These are phyloP conservation scores for Teunomyces stri DNA, from an alignment of 805 yeast species.

Conservation along the genomic window DNA sequence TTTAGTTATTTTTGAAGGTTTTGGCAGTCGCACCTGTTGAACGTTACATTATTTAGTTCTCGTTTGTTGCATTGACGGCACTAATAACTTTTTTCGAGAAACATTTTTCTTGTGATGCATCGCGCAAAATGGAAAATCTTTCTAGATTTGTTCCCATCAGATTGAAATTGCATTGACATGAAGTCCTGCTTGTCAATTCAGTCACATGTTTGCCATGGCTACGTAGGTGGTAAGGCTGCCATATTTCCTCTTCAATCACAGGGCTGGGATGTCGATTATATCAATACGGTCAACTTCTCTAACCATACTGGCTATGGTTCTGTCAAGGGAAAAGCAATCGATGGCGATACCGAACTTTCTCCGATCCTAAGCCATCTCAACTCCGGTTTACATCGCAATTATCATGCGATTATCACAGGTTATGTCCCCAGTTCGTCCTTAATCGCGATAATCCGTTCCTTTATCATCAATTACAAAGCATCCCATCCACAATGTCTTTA, in stretches of 20 bases:
- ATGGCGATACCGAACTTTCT: constrained; percentile 4
- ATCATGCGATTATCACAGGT: constrained; percentile 63
- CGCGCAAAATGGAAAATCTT: background rate
- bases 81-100: background rate
- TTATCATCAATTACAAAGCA: constrained; percentile 35
- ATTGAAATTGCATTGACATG: constrained; percentile 6
- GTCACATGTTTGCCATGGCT: constrained; percentile 73
- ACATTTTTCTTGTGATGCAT: background rate
- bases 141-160: background rate
- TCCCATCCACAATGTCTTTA: constrained; percentile 40
- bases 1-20: background rate
- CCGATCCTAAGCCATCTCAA: constrained; percentile 8
- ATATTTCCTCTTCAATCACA: constrained; percentile 61
- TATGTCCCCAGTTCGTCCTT: constrained; percentile 61
- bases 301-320: constrained; percentile 72
- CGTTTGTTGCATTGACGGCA: background rate
- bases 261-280: constrained; percentile 69
- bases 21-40: background rate
- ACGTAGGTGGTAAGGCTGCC: constrained; percentile 68
- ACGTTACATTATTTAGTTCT: background rate
- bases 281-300: constrained; percentile 64
- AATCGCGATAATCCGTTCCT: constrained; percentile 32
- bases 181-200: constrained; percentile 50
- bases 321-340: constrained; percentile 46
- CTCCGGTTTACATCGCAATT: constrained; percentile 21